Conservation (phyloP, 2,329 filamentous ascomycete genomes). For the Hirsutella minnesotensis region DNA sequence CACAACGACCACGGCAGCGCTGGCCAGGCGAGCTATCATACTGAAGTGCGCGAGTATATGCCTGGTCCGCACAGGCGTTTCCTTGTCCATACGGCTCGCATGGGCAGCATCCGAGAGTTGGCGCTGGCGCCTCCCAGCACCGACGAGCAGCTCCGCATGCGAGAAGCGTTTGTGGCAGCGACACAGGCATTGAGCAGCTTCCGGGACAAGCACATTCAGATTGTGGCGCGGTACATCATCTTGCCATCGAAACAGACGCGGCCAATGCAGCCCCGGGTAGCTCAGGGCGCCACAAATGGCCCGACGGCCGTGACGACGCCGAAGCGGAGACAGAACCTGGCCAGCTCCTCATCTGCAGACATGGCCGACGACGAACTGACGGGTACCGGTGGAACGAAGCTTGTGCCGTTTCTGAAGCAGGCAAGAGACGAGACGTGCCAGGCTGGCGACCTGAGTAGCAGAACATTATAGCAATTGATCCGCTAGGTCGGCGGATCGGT, state of each 20-base stretch:
- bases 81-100: slow-evolving; percentile 54
- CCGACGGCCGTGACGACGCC: background rate
- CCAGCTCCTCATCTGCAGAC: slow-evolving; percentile 27
- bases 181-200: slow-evolving; percentile 64
- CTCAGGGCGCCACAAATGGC: background rate
- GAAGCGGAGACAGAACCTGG: slow-evolving; percentile 24
- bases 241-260: slow-evolving; percentile 48
- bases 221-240: slow-evolving; percentile 85
- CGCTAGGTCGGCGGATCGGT: no score
- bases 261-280: no score
- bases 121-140: slow-evolving; percentile 42
- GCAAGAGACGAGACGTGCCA: slow-evolving; percentile 66
- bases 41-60: slow-evolving; percentile 82
- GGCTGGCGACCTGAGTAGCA: slow-evolving; percentile 10
- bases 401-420: slow-evolving; percentile 85
- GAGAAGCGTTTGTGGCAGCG: slow-evolving; percentile 53
- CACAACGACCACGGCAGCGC: slow-evolving; percentile 40
- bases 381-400: slow-evolving; percentile 75
- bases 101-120: slow-evolving; percentile 64
- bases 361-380: slow-evolving; percentile 41
- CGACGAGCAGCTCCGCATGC: slow-evolving; percentile 33
- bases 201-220: slow-evolving; percentile 76
- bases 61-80: slow-evolving; percentile 73
- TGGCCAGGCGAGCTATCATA: slow-evolving; percentile 30
- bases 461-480: background rate